Evolutionary conservation across 805 yeast genomes (phyloP), one percentile per base, ranked within the genome.

Genomic region (Candida arabinofermentans): DNA sequence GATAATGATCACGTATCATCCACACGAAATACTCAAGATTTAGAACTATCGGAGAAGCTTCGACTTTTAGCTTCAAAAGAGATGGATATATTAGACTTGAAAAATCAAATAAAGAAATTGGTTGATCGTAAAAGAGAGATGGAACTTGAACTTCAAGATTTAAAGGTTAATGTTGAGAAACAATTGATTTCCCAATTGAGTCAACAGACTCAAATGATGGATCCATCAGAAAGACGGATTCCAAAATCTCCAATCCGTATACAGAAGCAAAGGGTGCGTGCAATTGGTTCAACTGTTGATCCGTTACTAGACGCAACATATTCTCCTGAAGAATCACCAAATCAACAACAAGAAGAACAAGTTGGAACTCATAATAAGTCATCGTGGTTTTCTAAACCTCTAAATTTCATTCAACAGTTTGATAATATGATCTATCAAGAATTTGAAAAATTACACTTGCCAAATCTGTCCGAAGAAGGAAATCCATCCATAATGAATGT

Each of bases 31-130:
- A n/a, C n/a, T n/a, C n/a, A n/a, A n/a, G n/a, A 9, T 14, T 41
- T 8, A 42, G 78, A 71, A 31, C 65, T 81, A 5, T 78, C 77
- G 43, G 76, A 72, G 4, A 74, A 80, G 37, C 61, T 83, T 37
- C 70, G 86, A 46, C 63, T 71, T 8, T 62, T 84, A 34, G 91
- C 91, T 0, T 65, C 77, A 31, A 83, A 81, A 53, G 93, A 84
- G 55, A 75, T 81, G 75, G 75, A 74, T 21, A 66, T 83, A 23
- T 72, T 83, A 37, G 89, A 83, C 49, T 60, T 82, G 33, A 81
- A 79, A 47, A 81, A 77, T 49, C 65, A 68, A 36, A 70, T 81
- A 21, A 72, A 71, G 33, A 71, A 66, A 18, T 44, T 83, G 52
- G 57, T 53, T 17, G 50, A 47, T 2, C 62, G 61, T 35, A 71